Evolutionary conservation across 2,329 filamentous ascomycete species (phyloP).

Genomic region (Alternaria sp.): DNA sequence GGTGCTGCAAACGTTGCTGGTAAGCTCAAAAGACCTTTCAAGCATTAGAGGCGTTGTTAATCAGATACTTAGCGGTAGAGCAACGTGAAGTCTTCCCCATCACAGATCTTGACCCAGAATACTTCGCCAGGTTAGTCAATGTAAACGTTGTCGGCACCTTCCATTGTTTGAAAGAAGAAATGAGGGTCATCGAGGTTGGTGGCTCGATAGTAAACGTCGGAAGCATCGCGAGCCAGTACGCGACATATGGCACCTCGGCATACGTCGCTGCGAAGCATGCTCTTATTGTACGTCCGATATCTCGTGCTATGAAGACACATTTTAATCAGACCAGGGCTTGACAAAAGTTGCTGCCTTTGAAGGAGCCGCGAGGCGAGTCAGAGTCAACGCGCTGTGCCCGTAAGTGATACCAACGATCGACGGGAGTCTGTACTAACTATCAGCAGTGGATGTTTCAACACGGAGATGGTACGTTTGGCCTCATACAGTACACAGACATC

Average conservation of each 20-base stretch:
- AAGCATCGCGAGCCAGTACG: conserved; percentile 14
- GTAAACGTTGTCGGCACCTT: conserved; percentile 54
- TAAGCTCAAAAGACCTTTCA: neutral
- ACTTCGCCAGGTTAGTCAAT: conserved; percentile 32
- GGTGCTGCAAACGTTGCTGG: conserved; percentile 56
- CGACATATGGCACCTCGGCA: conserved; percentile 53
- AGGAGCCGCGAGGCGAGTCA: conserved; percentile 43
- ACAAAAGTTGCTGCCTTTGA: conserved; percentile 48
- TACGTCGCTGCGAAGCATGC: conserved; percentile 52
- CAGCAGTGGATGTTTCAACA: conserved; percentile 8
- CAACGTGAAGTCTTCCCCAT: conserved; percentile 16
- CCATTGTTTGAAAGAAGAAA: conserved; percentile 41
- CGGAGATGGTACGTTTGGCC: neutral
- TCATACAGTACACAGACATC: no score
- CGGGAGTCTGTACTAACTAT: neutral
- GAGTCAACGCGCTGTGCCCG: conserved; percentile 25
- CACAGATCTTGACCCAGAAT: conserved; percentile 26
- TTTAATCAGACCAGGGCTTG: conserved; percentile 30
- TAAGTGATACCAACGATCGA: neutral
- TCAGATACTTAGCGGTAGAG: conserved; percentile 4
- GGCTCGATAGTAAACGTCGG: conserved; percentile 35
- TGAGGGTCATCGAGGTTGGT: conserved; percentile 12
- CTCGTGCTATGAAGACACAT: no score
- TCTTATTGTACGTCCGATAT: conserved; percentile 30
- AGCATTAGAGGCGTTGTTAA: neutral